A percentile compares a stretch with the other conserved stretches of the same genome.
phyloP scores from a whole-genome alignment of 1,139 yeast species.

The Hansenula sp. region DNA sequence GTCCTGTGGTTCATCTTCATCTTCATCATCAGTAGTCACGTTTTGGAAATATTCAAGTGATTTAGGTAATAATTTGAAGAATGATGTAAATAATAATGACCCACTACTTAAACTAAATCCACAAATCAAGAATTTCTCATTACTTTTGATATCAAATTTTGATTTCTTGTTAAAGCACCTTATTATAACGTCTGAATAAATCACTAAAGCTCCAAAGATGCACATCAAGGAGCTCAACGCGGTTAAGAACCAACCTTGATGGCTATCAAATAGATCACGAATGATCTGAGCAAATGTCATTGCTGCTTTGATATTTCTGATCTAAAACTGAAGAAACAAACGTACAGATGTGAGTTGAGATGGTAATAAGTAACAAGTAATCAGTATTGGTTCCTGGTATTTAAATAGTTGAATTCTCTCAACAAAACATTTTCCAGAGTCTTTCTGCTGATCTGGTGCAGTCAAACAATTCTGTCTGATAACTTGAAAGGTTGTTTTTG shows the following conservation, averaged over 20 bases:
- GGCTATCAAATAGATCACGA: constrained; percentile 14
- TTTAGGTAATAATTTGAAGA: constrained; percentile 71
- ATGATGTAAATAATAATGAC: constrained; percentile 67
- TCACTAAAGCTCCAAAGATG: constrained; percentile 51
- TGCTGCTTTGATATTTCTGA: background rate
- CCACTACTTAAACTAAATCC: constrained; percentile 76
- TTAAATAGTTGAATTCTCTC: too few relatives aligned
- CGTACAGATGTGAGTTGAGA: too few relatives aligned
- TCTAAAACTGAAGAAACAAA: too few relatives aligned
- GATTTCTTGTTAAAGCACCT: constrained; percentile 38
- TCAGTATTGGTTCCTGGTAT: background rate
- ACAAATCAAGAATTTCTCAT: constrained; percentile 56
- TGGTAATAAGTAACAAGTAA: too few relatives aligned
- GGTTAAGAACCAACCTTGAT: constrained; percentile 57
- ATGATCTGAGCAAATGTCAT: background rate
- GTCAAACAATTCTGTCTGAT: background rate
- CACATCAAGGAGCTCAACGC: constrained; percentile 54
- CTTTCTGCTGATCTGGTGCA: background rate
- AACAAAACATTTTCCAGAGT: too few relatives aligned
- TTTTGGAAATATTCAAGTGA: constrained; percentile 37
- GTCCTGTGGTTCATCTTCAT: background rate
- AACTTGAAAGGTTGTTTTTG: background rate
- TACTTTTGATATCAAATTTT: constrained; percentile 52
- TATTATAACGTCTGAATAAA: constrained; percentile 46
- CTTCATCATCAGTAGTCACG: constrained; percentile 20